These are phyloP conservation scores for Willaertia magna DNA, from an alignment of 208 protist genomes.

Conservation along the genomic window DNA sequence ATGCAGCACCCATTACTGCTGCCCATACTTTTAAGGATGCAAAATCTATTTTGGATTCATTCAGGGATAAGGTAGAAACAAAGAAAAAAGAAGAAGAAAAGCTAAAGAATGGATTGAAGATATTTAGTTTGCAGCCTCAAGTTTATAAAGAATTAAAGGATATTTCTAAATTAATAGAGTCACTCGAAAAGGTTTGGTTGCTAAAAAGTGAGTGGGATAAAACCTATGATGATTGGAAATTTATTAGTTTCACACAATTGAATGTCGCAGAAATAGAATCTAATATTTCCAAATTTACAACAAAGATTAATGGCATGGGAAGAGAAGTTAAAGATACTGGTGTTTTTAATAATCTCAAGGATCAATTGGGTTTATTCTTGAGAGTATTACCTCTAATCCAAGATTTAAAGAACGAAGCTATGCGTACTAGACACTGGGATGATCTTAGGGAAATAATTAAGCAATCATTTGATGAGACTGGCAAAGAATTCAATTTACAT, in stretches of 20 bases:
- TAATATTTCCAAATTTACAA: conserved; percentile 56
- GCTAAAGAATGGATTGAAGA: conserved; percentile 78
- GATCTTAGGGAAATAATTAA: conserved; percentile 75
- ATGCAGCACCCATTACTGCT: conserved; percentile 60
- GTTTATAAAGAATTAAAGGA: conserved; percentile 68
- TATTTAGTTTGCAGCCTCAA: conserved; percentile 82
- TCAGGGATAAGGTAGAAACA: conserved; percentile 48
- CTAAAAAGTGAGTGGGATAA: conserved; percentile 74
- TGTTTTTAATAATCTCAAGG: conserved; percentile 74
- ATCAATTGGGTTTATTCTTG: conserved; percentile 86
- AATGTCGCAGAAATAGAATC: conserved; percentile 79
- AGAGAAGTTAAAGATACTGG: conserved; percentile 76
- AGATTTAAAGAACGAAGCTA: conserved; percentile 81
- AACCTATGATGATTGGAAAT: conserved; percentile 64
- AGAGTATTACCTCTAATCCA: conserved; percentile 83
- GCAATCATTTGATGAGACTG: conserved; percentile 69
- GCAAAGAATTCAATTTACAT: conserved; percentile 77
- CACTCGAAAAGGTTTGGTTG: conserved; percentile 74
- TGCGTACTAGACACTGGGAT: conserved; percentile 78
- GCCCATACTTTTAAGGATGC: conserved; percentile 52
- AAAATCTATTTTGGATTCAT: conserved; percentile 55
- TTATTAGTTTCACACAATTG: conserved; percentile 62
- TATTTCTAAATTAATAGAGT: conserved; percentile 57
- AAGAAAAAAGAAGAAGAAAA: conserved; percentile 49
- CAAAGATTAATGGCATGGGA: conserved; percentile 59